Evolutionary conservation across 768 basidiomycete genomes (phyloP).

Genomic region (Paxillus rubicundulus): DNA sequence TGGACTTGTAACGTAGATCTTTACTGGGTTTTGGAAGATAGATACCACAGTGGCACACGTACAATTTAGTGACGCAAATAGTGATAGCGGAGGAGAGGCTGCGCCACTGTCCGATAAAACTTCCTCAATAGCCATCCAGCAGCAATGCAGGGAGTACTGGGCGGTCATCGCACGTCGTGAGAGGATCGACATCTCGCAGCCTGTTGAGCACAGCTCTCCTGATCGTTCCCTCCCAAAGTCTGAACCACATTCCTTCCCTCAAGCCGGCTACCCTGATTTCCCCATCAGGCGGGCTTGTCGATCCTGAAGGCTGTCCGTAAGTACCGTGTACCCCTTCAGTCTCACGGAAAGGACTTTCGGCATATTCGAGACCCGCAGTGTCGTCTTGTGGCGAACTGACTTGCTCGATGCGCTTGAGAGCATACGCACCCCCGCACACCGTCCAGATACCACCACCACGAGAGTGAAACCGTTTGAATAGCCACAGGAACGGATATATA

Average conservation of each 20-base stretch:
- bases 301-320: conserved; percentile 19
- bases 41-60: not conserved
- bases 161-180: conserved; percentile 25
- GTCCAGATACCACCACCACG: conserved; percentile 73
- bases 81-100: not conserved
- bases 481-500: conserved; percentile 79
- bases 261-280: conserved; percentile 49
- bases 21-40: conserved; percentile 1
- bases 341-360: conserved; percentile 6
- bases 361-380: not conserved
- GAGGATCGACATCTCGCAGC: conserved; percentile 29
- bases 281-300: conserved; percentile 27
- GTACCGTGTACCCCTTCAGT: not conserved
- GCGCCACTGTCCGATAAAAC: not conserved
- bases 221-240: conserved; percentile 71
- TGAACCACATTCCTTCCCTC: conserved; percentile 78
- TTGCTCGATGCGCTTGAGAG: conserved; percentile 49
- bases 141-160: conserved; percentile 10
- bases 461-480: conserved; percentile 66
- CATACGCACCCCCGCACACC: conserved; percentile 73
- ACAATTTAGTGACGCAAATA: not conserved
- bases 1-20: conserved; percentile 3
- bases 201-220: conserved; percentile 51
- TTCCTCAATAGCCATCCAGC: conserved; percentile 27
- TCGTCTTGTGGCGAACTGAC: conserved; percentile 11